These are phyloP conservation scores for Picocystis salinarum DNA, from an alignment of 139 green algal genomes.

Conservation along the genomic window DNA sequence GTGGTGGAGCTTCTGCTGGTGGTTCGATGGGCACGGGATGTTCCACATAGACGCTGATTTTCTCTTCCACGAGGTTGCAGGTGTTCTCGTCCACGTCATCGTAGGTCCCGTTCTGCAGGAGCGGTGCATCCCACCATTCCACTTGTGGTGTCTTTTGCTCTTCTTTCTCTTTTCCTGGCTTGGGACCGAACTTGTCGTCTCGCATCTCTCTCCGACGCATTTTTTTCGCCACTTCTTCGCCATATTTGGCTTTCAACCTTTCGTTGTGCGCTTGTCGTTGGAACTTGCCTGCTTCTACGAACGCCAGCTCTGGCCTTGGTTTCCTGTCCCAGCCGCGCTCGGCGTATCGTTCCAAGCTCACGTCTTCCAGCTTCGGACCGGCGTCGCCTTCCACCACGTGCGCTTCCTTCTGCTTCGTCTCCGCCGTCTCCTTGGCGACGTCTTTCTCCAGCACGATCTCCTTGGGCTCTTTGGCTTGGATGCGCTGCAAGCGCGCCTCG, in stretches of 20 bases:
- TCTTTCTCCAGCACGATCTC: no score
- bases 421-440: no score
- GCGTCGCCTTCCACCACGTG: no score
- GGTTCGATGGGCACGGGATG: slow-evolving; percentile 69
- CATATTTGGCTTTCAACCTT: neutral
- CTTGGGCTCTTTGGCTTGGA: no score
- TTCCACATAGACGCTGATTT: slow-evolving; percentile 29
- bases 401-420: no score
- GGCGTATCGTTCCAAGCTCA: no score
- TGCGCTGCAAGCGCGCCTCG: no score
- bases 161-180: neutral
- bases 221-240: neutral
- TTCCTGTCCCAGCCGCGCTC: no score
- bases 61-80: neutral
- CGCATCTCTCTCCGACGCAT: neutral
- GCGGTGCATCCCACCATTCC: slow-evolving; percentile 13
- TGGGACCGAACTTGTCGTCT: neutral
- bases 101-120: slow-evolving; percentile 11
- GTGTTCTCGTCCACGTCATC: neutral
- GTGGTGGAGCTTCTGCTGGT: slow-evolving; percentile 48
- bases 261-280: neutral
- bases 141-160: slow-evolving; percentile 2
- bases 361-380: no score
- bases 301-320: no score
- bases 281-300: slow-evolving; percentile 1